Conservation (phyloP, 768 basidiomycete genomes). For the Pleurotus cornucopiae region DNA sequence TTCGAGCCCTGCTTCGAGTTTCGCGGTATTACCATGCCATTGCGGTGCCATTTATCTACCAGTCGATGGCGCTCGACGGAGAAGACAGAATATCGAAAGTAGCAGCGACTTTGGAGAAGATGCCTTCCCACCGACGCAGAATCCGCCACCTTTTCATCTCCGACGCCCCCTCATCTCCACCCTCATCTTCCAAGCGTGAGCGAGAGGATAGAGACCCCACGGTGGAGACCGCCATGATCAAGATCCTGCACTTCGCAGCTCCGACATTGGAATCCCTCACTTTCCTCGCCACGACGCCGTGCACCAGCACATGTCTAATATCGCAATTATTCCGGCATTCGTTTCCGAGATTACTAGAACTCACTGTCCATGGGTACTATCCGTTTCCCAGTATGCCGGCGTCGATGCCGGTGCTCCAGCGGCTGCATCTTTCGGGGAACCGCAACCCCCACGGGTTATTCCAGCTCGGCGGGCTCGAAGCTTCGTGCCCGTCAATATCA, state of each 20-base stretch:
- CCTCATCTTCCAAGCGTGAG: too few species aligned
- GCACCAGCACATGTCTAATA: constrained; percentile 33
- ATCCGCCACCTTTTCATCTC: constrained; percentile 44
- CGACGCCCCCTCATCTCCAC: constrained; percentile 14
- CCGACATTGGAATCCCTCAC: constrained; percentile 38
- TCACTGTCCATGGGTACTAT: constrained; percentile 46
- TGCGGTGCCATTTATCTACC: constrained; percentile 34
- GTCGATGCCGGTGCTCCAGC: constrained; percentile 33
- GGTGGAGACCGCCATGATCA: constrained; percentile 19
- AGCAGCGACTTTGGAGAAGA: constrained; percentile 23
- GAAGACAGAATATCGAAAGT: constrained; percentile 22
- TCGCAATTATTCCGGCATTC: constrained; percentile 36
- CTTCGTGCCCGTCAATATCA: too few species aligned
- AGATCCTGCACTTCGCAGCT: constrained; percentile 32
- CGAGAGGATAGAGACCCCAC: background rate
- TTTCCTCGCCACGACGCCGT: constrained; percentile 28
- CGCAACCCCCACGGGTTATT: constrained; percentile 47
- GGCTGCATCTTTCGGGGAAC: constrained; percentile 45
- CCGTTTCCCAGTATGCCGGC: constrained; percentile 36
- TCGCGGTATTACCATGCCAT: constrained; percentile 37
- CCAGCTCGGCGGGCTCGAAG: constrained; percentile 19
- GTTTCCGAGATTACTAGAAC: constrained; percentile 36
- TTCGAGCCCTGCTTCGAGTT: constrained; percentile 31
- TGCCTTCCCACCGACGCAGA: constrained; percentile 31
- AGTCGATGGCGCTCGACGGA: constrained; percentile 31